Conservation (phyloP, 768 basidiomycete genomes). For the Dentipellis fragilis region DNA sequence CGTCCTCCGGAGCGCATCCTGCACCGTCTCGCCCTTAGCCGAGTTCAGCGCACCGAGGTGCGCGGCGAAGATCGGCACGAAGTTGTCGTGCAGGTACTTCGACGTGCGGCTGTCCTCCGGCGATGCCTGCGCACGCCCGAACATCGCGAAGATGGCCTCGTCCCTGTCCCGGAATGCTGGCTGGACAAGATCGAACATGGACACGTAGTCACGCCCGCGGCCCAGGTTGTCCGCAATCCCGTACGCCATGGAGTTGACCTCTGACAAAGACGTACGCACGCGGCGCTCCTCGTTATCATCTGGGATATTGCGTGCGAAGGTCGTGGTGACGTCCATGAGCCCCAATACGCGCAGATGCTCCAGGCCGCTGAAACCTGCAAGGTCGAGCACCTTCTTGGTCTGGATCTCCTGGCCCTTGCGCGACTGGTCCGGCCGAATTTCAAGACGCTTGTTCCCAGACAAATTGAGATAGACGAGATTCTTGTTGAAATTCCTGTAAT, state of each 20-base stretch:
- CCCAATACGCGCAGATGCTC: slow-evolving; percentile 80
- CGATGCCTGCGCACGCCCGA: slow-evolving; percentile 63
- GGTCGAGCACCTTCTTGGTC: slow-evolving; percentile 16
- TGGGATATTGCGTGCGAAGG: slow-evolving; percentile 50
- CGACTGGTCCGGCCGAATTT: slow-evolving; percentile 73
- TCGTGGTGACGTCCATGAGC: slow-evolving; percentile 90
- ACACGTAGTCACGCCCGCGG: slow-evolving; percentile 63
- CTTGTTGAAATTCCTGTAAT: slow-evolving; percentile 86
- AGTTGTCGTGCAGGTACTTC: slow-evolving; percentile 79
- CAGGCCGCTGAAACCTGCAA: slow-evolving; percentile 86
- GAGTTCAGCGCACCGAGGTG: slow-evolving; percentile 42
- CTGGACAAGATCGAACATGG: slow-evolving; percentile 88
- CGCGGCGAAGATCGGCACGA: slow-evolving; percentile 47
- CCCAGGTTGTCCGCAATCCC: slow-evolving; percentile 94
- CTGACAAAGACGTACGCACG: slow-evolving; percentile 82
- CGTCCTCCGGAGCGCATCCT: slow-evolving; percentile 75
- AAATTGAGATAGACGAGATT: slow-evolving; percentile 90
- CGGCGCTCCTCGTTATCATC: slow-evolving; percentile 85
- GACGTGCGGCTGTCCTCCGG: slow-evolving; percentile 59
- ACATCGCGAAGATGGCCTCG: slow-evolving; percentile 94
- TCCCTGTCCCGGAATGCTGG: slow-evolving; percentile 72
- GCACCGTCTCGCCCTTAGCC: slow-evolving; percentile 40
- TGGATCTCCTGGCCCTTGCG: slow-evolving; percentile 22
- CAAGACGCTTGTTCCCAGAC: slow-evolving; percentile 92
- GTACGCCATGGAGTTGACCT: slow-evolving; percentile 87